Percentiles rank a stretch among this genome's conserved stretches.
Evolutionary conservation across 2,329 filamentous ascomycete species (phyloP).

Genomic region (Rosellinia necatrix): DNA sequence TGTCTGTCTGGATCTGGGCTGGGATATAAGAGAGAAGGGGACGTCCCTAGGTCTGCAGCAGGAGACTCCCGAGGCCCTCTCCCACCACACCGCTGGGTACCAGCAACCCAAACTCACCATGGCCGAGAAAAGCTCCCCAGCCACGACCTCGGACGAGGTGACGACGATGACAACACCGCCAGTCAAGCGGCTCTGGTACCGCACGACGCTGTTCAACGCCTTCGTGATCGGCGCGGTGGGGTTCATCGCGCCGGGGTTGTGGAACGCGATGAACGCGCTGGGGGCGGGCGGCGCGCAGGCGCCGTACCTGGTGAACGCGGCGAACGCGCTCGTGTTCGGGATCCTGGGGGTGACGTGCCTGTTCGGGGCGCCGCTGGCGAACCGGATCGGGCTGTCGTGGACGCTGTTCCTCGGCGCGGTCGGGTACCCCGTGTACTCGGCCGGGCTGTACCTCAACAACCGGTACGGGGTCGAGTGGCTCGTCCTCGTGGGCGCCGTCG

Average conservation of each 20-base stretch:
- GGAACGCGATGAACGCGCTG: slow-evolving; percentile 60
- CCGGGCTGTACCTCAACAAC: slow-evolving; percentile 47
- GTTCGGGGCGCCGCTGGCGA: slow-evolving; percentile 41
- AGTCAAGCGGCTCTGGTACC: slow-evolving; percentile 49
- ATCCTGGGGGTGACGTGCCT: slow-evolving; percentile 44
- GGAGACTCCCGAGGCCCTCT: too few species aligned
- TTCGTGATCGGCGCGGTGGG: slow-evolving; percentile 57
- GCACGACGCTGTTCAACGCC: slow-evolving; percentile 57
- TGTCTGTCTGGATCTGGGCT: too few species aligned
- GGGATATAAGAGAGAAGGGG: neutral
- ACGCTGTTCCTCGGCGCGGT: slow-evolving; percentile 43
- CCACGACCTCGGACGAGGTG: neutral
- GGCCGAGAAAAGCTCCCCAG: slow-evolving; percentile 10
- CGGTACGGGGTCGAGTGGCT: slow-evolving; percentile 64
- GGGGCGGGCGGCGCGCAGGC: slow-evolving; percentile 58
- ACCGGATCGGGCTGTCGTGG: slow-evolving; percentile 41
- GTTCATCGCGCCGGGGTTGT: slow-evolving; percentile 55
- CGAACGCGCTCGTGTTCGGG: slow-evolving; percentile 44
- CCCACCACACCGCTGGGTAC: neutral
- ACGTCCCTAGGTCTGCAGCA: neutral
- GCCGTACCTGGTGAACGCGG: slow-evolving; percentile 51
- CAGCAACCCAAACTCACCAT: slow-evolving; percentile 10
- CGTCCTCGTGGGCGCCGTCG: slow-evolving; percentile 67
- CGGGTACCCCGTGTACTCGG: slow-evolving; percentile 44
- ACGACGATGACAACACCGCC: too few species aligned